Base-by-base conservation (phyloP, 192 early-diverging fungal species). In the Backusella tuberculispora region DNA sequence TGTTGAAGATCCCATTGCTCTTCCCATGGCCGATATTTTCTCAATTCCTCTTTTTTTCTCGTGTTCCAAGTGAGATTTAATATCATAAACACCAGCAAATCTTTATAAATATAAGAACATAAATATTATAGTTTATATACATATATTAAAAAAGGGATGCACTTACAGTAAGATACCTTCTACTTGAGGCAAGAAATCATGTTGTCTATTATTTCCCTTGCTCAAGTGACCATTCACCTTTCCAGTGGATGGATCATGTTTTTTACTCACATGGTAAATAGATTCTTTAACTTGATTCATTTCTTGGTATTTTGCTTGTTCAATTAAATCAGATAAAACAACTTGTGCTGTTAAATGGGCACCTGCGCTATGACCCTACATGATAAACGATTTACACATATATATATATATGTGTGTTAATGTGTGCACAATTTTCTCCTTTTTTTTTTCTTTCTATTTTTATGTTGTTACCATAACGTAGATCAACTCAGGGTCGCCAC, bases 1-100 rank as follows among this genome's bases (percentile, higher is more conserved):
- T 6, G 53, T 10, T 5, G 48, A 80, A 12, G 68, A 79, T 37
- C 87, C 88, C 88, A 89, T 89, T 5, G 79, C 85, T n/a, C 88
- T 81, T 15, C 66, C 82, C 86, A 89, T 85, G 45, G 86, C 81
- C 40, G 88, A 89, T 41, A 89, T 79, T 50, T 87, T 77, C 63
- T 89, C 88, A 1, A 89, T 82, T 8, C 88, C 86, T 21, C 88
- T 63, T 56, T 73, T 75, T 8, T 85, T 76, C 74, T 89, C 88
- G 68, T 85, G 82, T 8, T 82, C 63, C 19, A 76, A 80, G 69
- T 89, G 88, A 40, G 77, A 71, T 24, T 72, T 65, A 44, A 89
- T 87, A 12, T 85, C 80, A 63, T 79, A 89, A 1, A 89, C 85
- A 3, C 88, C 88, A n/a, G 84, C 80, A 46, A 78, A 83, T 19